These are phyloP conservation scores for Neurospora pannonica DNA, from an alignment of 495 filamentous ascomycete species.

Conservation along the genomic window DNA sequence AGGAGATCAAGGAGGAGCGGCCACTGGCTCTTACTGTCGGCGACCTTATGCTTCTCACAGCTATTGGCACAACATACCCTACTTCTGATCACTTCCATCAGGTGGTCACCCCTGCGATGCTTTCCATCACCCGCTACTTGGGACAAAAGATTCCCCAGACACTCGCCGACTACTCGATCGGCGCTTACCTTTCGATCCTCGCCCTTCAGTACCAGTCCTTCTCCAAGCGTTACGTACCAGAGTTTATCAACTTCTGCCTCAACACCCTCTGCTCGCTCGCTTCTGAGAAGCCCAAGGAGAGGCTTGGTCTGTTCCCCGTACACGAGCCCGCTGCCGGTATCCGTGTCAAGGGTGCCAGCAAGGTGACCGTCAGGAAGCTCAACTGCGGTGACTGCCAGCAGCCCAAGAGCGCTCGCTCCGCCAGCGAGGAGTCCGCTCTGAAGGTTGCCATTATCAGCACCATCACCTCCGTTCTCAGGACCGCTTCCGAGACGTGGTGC, in stretches of 20 bases:
- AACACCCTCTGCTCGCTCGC: constrained; percentile 65
- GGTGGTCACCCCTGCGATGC: constrained; percentile 78
- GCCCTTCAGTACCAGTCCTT: constrained; percentile 69
- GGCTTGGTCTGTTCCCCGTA: constrained; percentile 50
- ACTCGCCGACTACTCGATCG: constrained; percentile 56
- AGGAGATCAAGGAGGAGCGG: constrained; percentile 49
- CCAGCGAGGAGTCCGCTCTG: constrained; percentile 24
- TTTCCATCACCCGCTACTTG: constrained; percentile 74
- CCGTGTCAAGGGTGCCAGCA: constrained; percentile 34
- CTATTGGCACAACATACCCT: constrained; percentile 76
- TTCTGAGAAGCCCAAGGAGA: constrained; percentile 36
- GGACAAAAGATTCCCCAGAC: constrained; percentile 59
- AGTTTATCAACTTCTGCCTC: constrained; percentile 70
- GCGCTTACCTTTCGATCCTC: constrained; percentile 69
- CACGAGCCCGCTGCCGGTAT: constrained; percentile 47
- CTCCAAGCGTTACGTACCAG: constrained; percentile 79
- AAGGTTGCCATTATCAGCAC: constrained; percentile 53
- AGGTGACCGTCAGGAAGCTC: constrained; percentile 30
- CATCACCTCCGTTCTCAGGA: constrained; percentile 45
- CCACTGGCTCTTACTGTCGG: constrained; percentile 55
- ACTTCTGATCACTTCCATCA: constrained; percentile 96
- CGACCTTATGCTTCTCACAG: constrained; percentile 73
- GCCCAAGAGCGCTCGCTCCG: constrained; percentile 8
- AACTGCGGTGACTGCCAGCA: constrained; percentile 44
- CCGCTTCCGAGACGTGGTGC: constrained; percentile 53